A percentile compares a stretch with the other conserved stretches of the same genome.
phyloP scores from a whole-genome alignment of 2,329 filamentous ascomycete genomes.

The Ilyonectria destructans region DNA sequence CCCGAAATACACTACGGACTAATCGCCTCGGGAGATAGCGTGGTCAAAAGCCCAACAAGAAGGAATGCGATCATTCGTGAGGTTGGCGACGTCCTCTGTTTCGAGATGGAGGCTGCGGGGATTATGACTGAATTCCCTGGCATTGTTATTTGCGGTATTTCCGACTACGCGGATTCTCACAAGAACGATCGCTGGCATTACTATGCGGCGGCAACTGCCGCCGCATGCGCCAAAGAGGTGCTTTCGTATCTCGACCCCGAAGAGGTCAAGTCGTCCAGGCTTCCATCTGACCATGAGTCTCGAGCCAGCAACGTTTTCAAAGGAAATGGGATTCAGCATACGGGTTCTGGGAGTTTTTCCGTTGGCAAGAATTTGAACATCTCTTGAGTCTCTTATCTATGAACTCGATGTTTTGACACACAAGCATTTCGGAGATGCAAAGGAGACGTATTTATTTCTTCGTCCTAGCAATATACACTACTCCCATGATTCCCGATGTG shows the following conservation, averaged over 20 bases:
- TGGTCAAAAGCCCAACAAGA: slow-evolving; percentile 23
- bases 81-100: slow-evolving; percentile 30
- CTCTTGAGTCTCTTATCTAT: too few relatives aligned
- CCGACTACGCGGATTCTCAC: slow-evolving; percentile 44
- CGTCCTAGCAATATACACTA: too few relatives aligned
- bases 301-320: background rate
- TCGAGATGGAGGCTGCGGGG: slow-evolving; percentile 45
- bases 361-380: too few relatives aligned
- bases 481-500: too few relatives aligned
- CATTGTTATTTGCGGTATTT: slow-evolving; percentile 44
- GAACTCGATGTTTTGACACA: too few relatives aligned
- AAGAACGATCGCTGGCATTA: slow-evolving; percentile 44
- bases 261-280: background rate
- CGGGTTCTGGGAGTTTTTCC: background rate
- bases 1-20: slow-evolving; percentile 38
- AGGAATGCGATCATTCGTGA: background rate
- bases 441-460: too few relatives aligned
- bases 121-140: slow-evolving; percentile 35
- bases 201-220: slow-evolving; percentile 40
- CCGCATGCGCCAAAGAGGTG: slow-evolving; percentile 38
- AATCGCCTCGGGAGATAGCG: slow-evolving; percentile 38
- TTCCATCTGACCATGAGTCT: background rate
- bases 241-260: slow-evolving; percentile 15
- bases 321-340: background rate
- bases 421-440: too few relatives aligned